phyloP scores from a whole-genome alignment of 148 eudicot species.

The Camellia granthamiana region DNA sequence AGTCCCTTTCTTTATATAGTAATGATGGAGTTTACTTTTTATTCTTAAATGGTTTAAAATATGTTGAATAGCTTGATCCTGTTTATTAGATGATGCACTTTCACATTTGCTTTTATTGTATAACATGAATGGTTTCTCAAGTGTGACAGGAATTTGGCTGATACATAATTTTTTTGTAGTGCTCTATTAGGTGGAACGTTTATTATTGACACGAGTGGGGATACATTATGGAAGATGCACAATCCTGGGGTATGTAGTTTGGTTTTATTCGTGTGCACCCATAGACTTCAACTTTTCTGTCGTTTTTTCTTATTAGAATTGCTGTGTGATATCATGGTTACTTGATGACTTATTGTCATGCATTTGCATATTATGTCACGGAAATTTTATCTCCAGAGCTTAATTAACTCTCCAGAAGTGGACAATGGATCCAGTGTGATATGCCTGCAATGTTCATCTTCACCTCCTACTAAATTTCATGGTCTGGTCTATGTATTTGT shows the following conservation, averaged over 20 bases:
- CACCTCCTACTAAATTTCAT: background rate
- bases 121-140: background rate
- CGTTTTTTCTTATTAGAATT: background rate
- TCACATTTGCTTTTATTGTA: background rate
- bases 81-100: too few species aligned
- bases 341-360: background rate
- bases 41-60: background rate
- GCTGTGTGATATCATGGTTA: background rate
- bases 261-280: background rate
- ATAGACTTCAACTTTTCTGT: background rate
- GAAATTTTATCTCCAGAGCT: background rate
- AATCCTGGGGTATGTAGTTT: conserved; percentile 53
- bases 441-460: background rate
- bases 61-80: background rate
- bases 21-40: background rate
- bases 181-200: conserved; percentile 40
- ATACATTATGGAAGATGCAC: conserved; percentile 48
- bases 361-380: background rate
- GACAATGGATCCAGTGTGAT: background rate
- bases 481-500: background rate
- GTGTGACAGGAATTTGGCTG: background rate
- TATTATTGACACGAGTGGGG: conserved; percentile 38
- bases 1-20: background rate
- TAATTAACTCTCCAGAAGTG: background rate
- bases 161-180: conserved; percentile 25